Percentiles rank a stretch among this genome's conserved stretches.
Conservation (phyloP, 305 asterid species). For the Stenogyne calaminthoides region DNA sequence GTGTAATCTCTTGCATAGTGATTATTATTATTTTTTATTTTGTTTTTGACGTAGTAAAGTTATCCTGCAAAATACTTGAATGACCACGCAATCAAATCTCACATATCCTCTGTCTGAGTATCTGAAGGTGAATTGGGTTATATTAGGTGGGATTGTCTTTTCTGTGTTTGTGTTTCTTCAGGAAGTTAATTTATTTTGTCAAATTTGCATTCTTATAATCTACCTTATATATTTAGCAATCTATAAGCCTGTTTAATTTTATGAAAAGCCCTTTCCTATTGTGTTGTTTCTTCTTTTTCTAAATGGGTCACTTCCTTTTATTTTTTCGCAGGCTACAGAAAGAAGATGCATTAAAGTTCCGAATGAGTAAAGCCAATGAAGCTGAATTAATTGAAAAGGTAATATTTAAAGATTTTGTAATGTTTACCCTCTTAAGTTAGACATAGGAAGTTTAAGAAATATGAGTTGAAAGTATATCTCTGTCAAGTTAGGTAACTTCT, state of each 20-base stretch:
- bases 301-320: slow-evolving; percentile 28
- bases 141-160: neutral
- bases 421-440: slow-evolving; percentile 10
- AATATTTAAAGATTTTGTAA: slow-evolving; percentile 12
- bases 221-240: slow-evolving; percentile 9
- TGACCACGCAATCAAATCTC: neutral
- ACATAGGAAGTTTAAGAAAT: slow-evolving; percentile 23
- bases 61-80: slow-evolving; percentile 5
- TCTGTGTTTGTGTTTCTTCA: slow-evolving; percentile 13
- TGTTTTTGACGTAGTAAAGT: neutral
- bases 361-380: slow-evolving; percentile 76
- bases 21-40: too few relatives aligned
- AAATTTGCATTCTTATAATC: slow-evolving; percentile 16
- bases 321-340: slow-evolving; percentile 69
- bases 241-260: slow-evolving; percentile 8
- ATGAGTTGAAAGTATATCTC: slow-evolving; percentile 8
- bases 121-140: slow-evolving; percentile 16
- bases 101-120: slow-evolving; percentile 2
- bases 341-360: slow-evolving; percentile 88
- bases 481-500: neutral
- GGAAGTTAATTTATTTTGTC: slow-evolving; percentile 9
- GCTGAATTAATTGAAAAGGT: slow-evolving; percentile 88
- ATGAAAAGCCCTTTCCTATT: slow-evolving; percentile 9
- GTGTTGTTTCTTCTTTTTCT: slow-evolving; percentile 15
- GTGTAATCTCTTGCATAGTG: slow-evolving; percentile 6